phyloP scores from a whole-genome alignment of 179 eudicot species.

The Actinidia arguta region DNA sequence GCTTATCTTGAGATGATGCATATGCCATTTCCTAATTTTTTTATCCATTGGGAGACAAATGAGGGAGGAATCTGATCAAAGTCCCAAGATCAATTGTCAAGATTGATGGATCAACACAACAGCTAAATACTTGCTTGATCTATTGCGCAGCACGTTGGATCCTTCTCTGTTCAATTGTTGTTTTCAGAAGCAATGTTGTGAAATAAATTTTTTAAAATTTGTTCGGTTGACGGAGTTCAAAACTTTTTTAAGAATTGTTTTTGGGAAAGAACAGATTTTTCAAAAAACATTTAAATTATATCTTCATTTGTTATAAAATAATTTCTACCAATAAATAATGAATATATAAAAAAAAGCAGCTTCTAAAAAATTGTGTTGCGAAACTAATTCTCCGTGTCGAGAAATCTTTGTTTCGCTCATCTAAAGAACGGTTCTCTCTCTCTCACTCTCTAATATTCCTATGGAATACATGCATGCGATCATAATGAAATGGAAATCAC shows the following conservation, averaged over 20 bases:
- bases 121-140: background rate
- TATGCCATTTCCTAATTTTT: background rate
- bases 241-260: no score
- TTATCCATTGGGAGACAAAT: background rate
- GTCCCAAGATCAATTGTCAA: background rate
- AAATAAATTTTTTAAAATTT: no score
- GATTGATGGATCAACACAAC: background rate
- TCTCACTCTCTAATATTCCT: background rate
- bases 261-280: no score
- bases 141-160: background rate
- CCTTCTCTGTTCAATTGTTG: no score
- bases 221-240: no score
- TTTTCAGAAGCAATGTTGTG: no score
- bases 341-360: no score
- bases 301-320: no score
- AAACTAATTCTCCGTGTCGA: no score
- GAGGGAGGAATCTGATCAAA: conserved; percentile 7
- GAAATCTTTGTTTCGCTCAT: background rate
- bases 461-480: conserved; percentile 5
- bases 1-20: background rate
- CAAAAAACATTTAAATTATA: no score
- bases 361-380: no score
- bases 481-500: background rate
- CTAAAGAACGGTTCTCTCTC: background rate
- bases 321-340: no score